These are phyloP conservation scores for Phaeosphaeria sp. DNA, from an alignment of 2,329 filamentous ascomycete species.

Conservation along the genomic window DNA sequence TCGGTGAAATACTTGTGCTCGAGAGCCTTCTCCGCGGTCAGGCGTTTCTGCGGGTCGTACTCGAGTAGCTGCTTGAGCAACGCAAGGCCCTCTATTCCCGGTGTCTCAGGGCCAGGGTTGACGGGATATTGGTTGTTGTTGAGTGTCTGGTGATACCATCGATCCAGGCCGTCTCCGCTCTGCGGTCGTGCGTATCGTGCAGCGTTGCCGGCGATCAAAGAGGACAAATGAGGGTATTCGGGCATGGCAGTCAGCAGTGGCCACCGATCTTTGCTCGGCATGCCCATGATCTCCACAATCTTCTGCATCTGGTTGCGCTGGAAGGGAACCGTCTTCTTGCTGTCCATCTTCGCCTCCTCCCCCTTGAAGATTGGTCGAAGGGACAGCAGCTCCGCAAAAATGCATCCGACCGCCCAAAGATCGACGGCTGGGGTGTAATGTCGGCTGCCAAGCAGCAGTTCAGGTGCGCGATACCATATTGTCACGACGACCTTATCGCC, in stretches of 20 bases:
- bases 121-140: slow-evolving; percentile 56
- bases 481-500: slow-evolving; percentile 99
- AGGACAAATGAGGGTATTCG: slow-evolving; percentile 76
- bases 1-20: slow-evolving; percentile 85
- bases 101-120: slow-evolving; percentile 43
- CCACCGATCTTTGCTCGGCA: slow-evolving; percentile 90
- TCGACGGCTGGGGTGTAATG: slow-evolving; percentile 98
- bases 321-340: slow-evolving; percentile 96
- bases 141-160: slow-evolving; percentile 62
- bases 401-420: slow-evolving; percentile 97
- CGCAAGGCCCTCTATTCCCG: slow-evolving; percentile 75
- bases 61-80: slow-evolving; percentile 84
- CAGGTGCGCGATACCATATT: slow-evolving; percentile 97
- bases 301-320: slow-evolving; percentile 99
- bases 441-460: slow-evolving; percentile 87
- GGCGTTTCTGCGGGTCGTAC: slow-evolving; percentile 87
- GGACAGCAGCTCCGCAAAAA: slow-evolving; percentile 92
- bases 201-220: slow-evolving; percentile 54
- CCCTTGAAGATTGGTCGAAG: slow-evolving; percentile 97
- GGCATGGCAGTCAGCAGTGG: slow-evolving; percentile 84
- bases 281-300: slow-evolving; percentile 94
- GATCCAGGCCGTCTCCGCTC: slow-evolving; percentile 66
- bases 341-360: slow-evolving; percentile 98
- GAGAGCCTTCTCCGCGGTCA: slow-evolving; percentile 88
- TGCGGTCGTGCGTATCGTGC: slow-evolving; percentile 59